Conservation (phyloP, 345 rosid species). For the Hevea brasiliensis region DNA sequence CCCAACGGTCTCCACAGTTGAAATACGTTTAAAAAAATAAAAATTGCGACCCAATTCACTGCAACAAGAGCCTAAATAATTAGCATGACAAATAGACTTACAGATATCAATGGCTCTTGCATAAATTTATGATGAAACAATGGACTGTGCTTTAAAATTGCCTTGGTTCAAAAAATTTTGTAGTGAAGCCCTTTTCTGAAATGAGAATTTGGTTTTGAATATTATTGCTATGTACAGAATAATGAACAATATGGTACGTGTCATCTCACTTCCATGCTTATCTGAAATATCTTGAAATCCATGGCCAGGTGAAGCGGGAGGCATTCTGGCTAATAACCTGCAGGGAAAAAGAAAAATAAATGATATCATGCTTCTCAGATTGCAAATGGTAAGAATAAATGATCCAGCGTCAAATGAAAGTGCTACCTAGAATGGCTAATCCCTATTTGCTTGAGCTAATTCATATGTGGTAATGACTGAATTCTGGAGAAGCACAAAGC, state of each 20-base stretch:
- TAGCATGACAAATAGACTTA: background rate
- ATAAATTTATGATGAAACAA: background rate
- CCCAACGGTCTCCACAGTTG: no score
- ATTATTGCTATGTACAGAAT: conserved; percentile 24
- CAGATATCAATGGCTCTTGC: background rate
- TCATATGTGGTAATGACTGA: conserved; percentile 2
- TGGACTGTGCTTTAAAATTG: background rate
- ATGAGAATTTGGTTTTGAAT: background rate
- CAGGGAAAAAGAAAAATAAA: background rate
- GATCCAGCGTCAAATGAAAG: background rate
- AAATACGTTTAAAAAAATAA: no score
- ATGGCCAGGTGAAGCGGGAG: background rate
- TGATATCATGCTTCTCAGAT: conserved; percentile 2
- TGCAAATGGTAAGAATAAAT: background rate
- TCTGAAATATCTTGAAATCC: conserved; percentile 10
- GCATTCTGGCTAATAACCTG: conserved; percentile 16
- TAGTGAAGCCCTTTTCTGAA: background rate
- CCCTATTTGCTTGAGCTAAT: conserved; percentile 13
- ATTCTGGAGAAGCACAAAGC: conserved; percentile 12
- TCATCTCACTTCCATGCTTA: conserved; percentile 4
- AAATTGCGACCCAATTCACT: background rate
- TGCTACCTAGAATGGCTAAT: conserved; percentile 16
- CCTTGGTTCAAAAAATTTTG: background rate
- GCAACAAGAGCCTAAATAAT: background rate
- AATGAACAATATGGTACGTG: conserved; percentile 1